A percentile compares a stretch with the other conserved stretches of the same genome.
Conservation (phyloP, 306 rosid genomes). For the Albizia julibrissin region DNA sequence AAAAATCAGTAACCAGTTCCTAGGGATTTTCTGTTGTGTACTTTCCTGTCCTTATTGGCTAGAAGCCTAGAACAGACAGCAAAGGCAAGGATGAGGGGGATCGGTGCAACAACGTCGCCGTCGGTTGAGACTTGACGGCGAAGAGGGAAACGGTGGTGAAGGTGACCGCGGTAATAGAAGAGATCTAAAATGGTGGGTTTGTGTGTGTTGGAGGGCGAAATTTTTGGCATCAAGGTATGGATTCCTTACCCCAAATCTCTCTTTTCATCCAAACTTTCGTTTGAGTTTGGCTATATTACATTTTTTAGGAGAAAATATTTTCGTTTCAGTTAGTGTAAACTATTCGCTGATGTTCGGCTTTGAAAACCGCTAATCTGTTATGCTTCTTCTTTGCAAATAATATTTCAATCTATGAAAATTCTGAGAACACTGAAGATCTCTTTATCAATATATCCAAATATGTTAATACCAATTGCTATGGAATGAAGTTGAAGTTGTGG, state of each 20-base stretch:
- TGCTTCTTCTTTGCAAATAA: neutral
- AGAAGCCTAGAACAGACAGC: too few species aligned
- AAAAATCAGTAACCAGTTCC: too few species aligned
- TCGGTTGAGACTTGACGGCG: neutral
- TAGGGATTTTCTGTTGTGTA: too few species aligned
- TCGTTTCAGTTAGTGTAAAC: neutral
- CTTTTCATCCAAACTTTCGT: neutral
- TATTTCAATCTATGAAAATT: too few species aligned
- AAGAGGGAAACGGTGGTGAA: neutral
- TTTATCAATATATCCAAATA: too few species aligned
- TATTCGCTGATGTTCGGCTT: neutral
- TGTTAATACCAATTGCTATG: neutral
- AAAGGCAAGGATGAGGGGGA: neutral
- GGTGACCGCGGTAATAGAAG: neutral
- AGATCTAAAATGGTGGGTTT: neutral
- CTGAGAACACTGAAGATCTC: neutral
- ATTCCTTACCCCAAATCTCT: neutral
- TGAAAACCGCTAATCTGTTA: neutral
- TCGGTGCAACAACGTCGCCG: neutral
- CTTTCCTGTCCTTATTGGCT: too few species aligned
- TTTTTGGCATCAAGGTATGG: too few species aligned
- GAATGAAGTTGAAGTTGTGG: neutral
- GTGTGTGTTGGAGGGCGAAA: neutral
- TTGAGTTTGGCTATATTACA: neutral
- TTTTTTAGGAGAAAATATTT: neutral